phyloP scores from a whole-genome alignment of 768 basidiomycete species.

The Phaffia australis region DNA sequence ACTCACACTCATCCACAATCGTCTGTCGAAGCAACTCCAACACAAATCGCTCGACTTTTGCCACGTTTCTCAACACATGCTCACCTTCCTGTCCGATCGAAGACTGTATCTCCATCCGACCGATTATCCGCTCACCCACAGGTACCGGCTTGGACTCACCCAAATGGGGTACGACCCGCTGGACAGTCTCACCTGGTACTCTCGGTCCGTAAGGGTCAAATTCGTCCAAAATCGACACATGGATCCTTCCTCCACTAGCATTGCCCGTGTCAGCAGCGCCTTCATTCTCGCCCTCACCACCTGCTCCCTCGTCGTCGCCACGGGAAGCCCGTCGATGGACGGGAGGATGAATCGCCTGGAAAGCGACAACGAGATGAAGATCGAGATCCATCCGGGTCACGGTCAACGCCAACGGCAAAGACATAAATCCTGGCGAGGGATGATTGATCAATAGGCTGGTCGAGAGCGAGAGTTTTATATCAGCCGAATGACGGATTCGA shows the following conservation, averaged over 20 bases:
- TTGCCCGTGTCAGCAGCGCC: background rate
- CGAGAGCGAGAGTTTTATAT: slow-evolving; percentile 70
- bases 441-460: slow-evolving; percentile 95
- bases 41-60: slow-evolving; percentile 26
- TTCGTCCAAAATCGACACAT: slow-evolving; percentile 80
- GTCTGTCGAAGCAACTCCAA: slow-evolving; percentile 23
- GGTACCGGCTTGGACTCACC: slow-evolving; percentile 11
- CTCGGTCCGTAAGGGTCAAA: slow-evolving; percentile 73
- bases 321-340: background rate
- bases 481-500: slow-evolving; percentile 68
- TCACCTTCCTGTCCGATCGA: slow-evolving; percentile 24
- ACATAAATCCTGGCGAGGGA: slow-evolving; percentile 92
- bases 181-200: background rate
- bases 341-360: slow-evolving; percentile 46
- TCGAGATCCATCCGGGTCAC: slow-evolving; percentile 77
- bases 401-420: slow-evolving; percentile 85
- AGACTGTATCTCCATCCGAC: slow-evolving; percentile 22
- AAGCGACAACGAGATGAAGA: slow-evolving; percentile 81
- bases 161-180: background rate
- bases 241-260: slow-evolving; percentile 60
- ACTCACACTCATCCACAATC: slow-evolving; percentile 68
- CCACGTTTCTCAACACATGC: slow-evolving; percentile 26
- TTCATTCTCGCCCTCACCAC: too few relatives aligned
- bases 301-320: background rate
- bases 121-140: slow-evolving; percentile 20